These are phyloP conservation scores for Ormosia emarginata DNA, from an alignment of 306 rosid species.

Conservation along the genomic window DNA sequence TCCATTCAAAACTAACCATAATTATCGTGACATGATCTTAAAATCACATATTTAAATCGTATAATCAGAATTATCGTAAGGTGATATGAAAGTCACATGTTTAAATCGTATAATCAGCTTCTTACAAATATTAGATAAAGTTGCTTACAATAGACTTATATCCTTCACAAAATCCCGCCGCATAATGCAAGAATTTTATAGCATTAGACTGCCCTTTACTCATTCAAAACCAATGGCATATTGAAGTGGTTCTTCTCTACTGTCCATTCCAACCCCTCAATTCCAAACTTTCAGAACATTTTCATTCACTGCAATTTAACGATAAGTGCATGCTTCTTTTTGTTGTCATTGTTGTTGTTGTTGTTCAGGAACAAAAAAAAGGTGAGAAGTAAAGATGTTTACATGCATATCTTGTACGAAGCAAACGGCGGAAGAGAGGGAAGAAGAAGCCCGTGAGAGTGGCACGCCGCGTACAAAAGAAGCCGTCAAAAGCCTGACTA, in stretches of 20 bases:
- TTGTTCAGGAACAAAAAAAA: conserved; percentile 28
- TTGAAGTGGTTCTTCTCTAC: background rate
- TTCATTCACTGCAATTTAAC: background rate
- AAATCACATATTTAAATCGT: too few relatives aligned
- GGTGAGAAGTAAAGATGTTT: conserved; percentile 47
- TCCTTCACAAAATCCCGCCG: too few relatives aligned
- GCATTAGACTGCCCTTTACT: too few relatives aligned
- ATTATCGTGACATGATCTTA: too few relatives aligned
- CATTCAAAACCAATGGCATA: background rate
- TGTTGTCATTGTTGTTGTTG: too few relatives aligned
- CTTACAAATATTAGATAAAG: too few relatives aligned
- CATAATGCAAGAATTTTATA: too few relatives aligned
- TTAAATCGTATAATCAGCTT: too few relatives aligned
- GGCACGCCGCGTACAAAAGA: conserved; percentile 93
- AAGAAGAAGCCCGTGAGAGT: conserved; percentile 64
- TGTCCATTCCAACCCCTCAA: background rate
- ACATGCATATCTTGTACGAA: conserved; percentile 93
- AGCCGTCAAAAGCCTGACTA: conserved; percentile 94
- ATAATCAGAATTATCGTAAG: too few relatives aligned
- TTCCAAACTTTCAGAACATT: background rate
- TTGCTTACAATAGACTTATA: too few relatives aligned
- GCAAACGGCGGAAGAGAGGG: conserved; percentile 44
- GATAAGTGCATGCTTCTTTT: too few relatives aligned
- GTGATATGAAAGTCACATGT: too few relatives aligned
- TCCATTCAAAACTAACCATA: background rate